Percentiles rank a stretch among this genome's conserved stretches.
Conservation (phyloP, 2,329 filamentous ascomycete species). For the Ascochyta viciae-villosae region DNA sequence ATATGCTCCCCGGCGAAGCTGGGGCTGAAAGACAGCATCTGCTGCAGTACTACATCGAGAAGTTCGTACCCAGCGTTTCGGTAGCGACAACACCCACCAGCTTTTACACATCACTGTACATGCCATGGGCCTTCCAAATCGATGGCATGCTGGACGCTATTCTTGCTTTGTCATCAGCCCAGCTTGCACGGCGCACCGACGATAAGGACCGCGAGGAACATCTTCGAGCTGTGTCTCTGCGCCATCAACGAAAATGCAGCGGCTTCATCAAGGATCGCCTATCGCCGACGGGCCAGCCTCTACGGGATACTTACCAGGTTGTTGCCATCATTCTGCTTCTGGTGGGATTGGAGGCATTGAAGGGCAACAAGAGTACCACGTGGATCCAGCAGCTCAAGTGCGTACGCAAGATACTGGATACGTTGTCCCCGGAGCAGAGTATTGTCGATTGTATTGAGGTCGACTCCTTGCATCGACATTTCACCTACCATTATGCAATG, state of each 20-base stretch:
- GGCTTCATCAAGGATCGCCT: conserved; percentile 42
- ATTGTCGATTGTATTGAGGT: conserved; percentile 40
- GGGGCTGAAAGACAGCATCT: conserved; percentile 38
- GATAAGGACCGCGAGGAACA: conserved; percentile 38
- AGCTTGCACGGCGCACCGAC: conserved; percentile 40
- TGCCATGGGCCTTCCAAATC: conserved; percentile 47
- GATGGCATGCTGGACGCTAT: conserved; percentile 47
- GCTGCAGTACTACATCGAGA: conserved; percentile 46
- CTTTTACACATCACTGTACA: conserved; percentile 46
- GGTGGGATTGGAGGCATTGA: conserved; percentile 46
- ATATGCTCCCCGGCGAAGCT: conserved; percentile 34
- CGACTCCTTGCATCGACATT: conserved; percentile 45
- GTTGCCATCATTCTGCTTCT: conserved; percentile 44
- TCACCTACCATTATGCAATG: conserved; percentile 48
- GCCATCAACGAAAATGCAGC: conserved; percentile 44
- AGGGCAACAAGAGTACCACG: conserved; percentile 42
- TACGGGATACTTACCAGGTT: conserved; percentile 43
- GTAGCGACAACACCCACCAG: conserved; percentile 45
- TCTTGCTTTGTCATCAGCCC: conserved; percentile 44
- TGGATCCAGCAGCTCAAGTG: conserved; percentile 48
- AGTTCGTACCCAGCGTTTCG: conserved; percentile 46
- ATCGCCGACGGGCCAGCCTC: conserved; percentile 30
- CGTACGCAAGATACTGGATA: conserved; percentile 40
- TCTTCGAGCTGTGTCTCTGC: conserved; percentile 38
- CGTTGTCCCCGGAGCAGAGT: conserved; percentile 32